Evolutionary conservation across 352 stramenopile genomes (phyloP), one percentile per base, ranked within the genome.

Genomic region (Pythium grandisporangium): DNA sequence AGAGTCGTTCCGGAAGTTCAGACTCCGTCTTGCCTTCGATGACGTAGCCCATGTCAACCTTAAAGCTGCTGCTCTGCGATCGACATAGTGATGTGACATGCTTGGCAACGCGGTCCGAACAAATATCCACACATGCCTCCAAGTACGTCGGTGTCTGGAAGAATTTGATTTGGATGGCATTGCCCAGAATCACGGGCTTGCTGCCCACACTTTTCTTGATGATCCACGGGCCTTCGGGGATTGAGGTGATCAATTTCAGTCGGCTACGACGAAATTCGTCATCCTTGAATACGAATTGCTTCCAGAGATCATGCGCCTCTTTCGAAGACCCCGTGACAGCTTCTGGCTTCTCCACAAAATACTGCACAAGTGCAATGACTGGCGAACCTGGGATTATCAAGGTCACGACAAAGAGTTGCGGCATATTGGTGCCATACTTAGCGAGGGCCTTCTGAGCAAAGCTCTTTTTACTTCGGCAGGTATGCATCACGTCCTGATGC

Each of bases 1-100:
- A 55, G n/a, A 93, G 55, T n/a, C 70, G 61, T 42, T 93, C 80
- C 0, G 80, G 80, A 13, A 93, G 63, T 38, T 93, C 80, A 2
- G 52, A 49, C 40, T 86, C 68, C 22, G 65, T 52, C 32, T 67
- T 51, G n/a, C 70, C 80, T 50, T 93, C 80, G 20, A 91, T 39
- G 20, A 93, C 77, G 44, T 88, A 86, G 22, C 70, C 80, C 39
- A 93, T 84, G 47, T 91, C 73, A 2, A 89, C 69, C 23, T 71
- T 76, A 11, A 93, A 61, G 0, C 57, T 55, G 24, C 69, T 75
- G 22, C 65, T 77, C 38, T 85, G 67, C 21, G 68, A 83, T 16
- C 75, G 75, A 22, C 73, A 85, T 22, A 93, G 63, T 16, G 69
- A 66, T n/a, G 75, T 78, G 36, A 89, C 71, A 48, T 90, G 76